A percentile compares a stretch with the other conserved stretches of the same genome.
These are phyloP conservation scores for Austropuccinia psidii DNA, from an alignment of 1,284 basidiomycete species.

Conservation along the genomic window DNA sequence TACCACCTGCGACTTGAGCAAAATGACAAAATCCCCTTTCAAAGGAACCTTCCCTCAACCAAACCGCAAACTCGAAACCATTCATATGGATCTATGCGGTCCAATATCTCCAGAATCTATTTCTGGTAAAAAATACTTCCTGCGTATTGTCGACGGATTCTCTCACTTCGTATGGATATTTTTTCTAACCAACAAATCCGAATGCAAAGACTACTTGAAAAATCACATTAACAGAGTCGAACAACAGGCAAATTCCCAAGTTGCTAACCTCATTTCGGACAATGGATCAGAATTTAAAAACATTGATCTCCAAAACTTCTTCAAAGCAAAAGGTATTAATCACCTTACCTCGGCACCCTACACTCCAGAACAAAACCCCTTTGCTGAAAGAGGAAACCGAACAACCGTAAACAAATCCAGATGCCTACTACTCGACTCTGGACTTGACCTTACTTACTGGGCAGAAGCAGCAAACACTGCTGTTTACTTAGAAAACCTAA, in stretches of 20 bases:
- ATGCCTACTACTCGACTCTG: slow-evolving; percentile 43
- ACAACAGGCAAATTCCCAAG: no score
- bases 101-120: not conserved
- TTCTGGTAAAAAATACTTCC: not conserved
- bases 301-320: not conserved
- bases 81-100: slow-evolving; percentile 12
- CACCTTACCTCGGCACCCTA: not conserved
- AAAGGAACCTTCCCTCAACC: not conserved
- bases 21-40: not conserved
- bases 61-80: not conserved
- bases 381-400: not conserved
- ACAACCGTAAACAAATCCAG: slow-evolving; percentile 41
- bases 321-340: not conserved
- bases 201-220: not conserved
- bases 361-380: slow-evolving; percentile 4
- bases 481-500: slow-evolving; percentile 47
- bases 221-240: no score
- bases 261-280: not conserved
- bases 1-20: not conserved
- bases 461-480: slow-evolving; percentile 45
- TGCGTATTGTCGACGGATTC: slow-evolving; percentile 1
- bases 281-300: slow-evolving; percentile 15
- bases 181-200: not conserved
- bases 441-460: slow-evolving; percentile 47
- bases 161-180: not conserved